Conservation (phyloP, 2,329 filamentous ascomycete genomes). For the Gremmenia infestans region DNA sequence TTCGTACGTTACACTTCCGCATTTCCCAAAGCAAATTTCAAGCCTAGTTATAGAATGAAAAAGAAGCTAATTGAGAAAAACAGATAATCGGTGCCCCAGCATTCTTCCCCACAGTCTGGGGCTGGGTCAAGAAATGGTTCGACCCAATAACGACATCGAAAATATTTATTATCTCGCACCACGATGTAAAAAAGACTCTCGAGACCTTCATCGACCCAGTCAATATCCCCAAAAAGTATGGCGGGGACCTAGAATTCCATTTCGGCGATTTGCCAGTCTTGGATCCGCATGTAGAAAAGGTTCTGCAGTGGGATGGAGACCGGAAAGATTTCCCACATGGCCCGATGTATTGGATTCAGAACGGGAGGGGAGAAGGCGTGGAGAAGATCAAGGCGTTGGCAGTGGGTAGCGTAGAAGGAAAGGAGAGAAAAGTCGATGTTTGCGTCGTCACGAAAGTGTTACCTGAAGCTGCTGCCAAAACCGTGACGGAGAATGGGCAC, state of each 20-base stretch:
- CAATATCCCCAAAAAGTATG: slow-evolving; percentile 86
- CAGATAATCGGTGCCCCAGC: slow-evolving; percentile 81
- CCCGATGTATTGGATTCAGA: slow-evolving; percentile 53
- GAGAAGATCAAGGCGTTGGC: slow-evolving; percentile 48
- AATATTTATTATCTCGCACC: slow-evolving; percentile 78
- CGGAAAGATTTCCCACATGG: slow-evolving; percentile 50
- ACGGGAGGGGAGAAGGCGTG: slow-evolving; percentile 24
- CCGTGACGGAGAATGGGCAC: slow-evolving; percentile 6
- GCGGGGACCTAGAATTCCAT: slow-evolving; percentile 76
- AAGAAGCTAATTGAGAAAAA: neutral
- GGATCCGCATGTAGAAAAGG: slow-evolving; percentile 55
- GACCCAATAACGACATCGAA: slow-evolving; percentile 91
- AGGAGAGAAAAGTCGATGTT: slow-evolving; percentile 38
- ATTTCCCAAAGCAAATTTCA: neutral
- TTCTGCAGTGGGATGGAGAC: slow-evolving; percentile 48
- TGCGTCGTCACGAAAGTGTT: slow-evolving; percentile 18
- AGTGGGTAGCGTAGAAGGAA: slow-evolving; percentile 43
- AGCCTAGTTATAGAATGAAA: too few relatives aligned
- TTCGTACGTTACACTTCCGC: slow-evolving; percentile 39
- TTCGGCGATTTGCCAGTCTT: slow-evolving; percentile 72
- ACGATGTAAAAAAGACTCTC: slow-evolving; percentile 73
- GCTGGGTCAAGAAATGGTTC: slow-evolving; percentile 95
- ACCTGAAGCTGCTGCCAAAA: neutral
- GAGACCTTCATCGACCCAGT: slow-evolving; percentile 73
- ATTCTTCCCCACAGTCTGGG: slow-evolving; percentile 92